Conservation (phyloP, 1,284 basidiomycete genomes). For the Athelia sp. region DNA sequence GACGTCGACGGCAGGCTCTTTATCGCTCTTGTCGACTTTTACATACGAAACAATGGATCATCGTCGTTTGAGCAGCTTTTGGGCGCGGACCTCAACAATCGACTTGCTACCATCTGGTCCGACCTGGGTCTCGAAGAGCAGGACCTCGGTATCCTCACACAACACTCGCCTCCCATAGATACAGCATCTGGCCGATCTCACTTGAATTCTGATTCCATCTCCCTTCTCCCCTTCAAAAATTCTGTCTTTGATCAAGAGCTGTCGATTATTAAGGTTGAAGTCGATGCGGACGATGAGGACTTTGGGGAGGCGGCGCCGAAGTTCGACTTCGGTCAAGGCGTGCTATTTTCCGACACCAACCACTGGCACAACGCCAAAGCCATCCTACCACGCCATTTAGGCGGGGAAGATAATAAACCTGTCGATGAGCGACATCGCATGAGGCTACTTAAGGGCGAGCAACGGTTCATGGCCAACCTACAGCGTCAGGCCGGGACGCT, state of each 20-base stretch:
- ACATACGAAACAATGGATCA: constrained; percentile 18
- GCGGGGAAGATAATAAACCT: constrained; percentile 34
- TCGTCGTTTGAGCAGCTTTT: constrained; percentile 21
- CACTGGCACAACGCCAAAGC: constrained; percentile 57
- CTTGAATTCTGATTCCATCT: constrained; percentile 5
- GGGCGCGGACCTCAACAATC: constrained; percentile 21
- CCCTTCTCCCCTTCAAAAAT: constrained; percentile 48
- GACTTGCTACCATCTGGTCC: constrained; percentile 22
- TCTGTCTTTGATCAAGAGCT: constrained; percentile 45
- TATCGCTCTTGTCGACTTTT: constrained; percentile 30
- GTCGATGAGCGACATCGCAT: constrained; percentile 29
- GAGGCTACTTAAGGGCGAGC: constrained; percentile 37
- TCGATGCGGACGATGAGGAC: constrained; percentile 17
- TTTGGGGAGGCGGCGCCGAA: constrained; percentile 10
- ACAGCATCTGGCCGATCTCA: constrained; percentile 3
- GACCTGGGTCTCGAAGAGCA: constrained; percentile 16
- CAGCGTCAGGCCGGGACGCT: constrained; percentile 58
- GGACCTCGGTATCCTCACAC: constrained; percentile 19
- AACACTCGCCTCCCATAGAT: constrained; percentile 9
- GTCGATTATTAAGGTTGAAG: constrained; percentile 28
- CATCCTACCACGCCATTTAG: constrained; percentile 50
- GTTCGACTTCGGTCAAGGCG: constrained; percentile 34
- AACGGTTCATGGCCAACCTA: constrained; percentile 50
- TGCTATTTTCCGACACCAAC: constrained; percentile 42
- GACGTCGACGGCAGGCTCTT: constrained; percentile 53